Evolutionary conservation across 495 filamentous ascomycete species (phyloP).

Genomic region (Penicillium maclennaniae): DNA sequence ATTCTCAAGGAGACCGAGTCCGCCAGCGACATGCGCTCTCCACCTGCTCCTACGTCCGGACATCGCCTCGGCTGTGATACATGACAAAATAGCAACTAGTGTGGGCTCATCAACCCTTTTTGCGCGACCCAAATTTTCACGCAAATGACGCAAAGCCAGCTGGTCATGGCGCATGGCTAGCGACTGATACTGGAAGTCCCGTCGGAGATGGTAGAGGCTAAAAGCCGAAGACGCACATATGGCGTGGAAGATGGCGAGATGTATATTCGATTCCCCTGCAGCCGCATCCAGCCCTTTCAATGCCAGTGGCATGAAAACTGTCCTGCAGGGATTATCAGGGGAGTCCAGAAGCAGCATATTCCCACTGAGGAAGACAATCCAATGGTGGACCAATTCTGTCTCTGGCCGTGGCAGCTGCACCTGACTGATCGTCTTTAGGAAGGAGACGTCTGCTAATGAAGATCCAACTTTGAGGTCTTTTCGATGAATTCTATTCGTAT

Average conservation of each 20-base stretch:
- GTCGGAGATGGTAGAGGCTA: conserved; percentile 23
- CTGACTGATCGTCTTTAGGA: conserved; percentile 3
- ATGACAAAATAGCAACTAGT: conserved; percentile 20
- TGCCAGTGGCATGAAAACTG: conserved; percentile 25
- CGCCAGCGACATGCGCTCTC: conserved; percentile 25
- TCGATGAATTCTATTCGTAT: not conserved
- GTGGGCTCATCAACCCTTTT: conserved; percentile 19
- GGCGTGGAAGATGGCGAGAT: conserved; percentile 26
- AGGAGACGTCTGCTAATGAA: not conserved
- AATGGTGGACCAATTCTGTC: conserved; percentile 25
- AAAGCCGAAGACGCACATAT: conserved; percentile 33
- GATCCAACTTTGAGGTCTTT: not conserved
- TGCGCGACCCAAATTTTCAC: conserved; percentile 16
- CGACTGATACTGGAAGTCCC: conserved; percentile 21
- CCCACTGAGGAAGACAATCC: conserved; percentile 26
- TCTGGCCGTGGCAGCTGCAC: conserved; percentile 15
- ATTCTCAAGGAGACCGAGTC: conserved; percentile 22
- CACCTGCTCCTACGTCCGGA: conserved; percentile 25
- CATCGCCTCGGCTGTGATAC: conserved; percentile 28
- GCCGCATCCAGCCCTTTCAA: conserved; percentile 18
- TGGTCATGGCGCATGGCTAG: conserved; percentile 25
- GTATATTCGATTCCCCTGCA: conserved; percentile 15
- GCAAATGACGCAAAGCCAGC: conserved; percentile 20
- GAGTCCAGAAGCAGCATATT: conserved; percentile 26
- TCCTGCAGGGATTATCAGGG: conserved; percentile 24